A percentile compares a stretch with the other conserved stretches of the same genome.
phyloP scores from a whole-genome alignment of 2,329 filamentous ascomycete genomes.

The Ascochyta clinopodiicola region DNA sequence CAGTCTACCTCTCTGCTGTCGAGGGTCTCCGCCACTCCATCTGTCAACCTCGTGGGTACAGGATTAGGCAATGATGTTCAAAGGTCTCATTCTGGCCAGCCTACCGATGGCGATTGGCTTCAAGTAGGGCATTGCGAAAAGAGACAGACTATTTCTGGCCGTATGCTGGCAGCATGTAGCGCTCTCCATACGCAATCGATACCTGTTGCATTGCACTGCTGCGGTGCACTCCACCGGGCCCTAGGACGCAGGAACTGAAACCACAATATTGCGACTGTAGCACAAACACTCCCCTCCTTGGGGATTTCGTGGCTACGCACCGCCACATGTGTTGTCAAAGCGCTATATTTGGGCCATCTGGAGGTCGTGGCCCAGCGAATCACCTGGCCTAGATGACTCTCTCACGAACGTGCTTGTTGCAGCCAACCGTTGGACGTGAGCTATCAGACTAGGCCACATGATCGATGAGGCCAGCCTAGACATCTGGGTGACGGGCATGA shows the following conservation, averaged over 20 bases:
- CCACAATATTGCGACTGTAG: neutral
- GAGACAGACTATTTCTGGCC: slow-evolving; percentile 3
- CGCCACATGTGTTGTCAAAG: slow-evolving; percentile 10
- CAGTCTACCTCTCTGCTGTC: slow-evolving; percentile 18
- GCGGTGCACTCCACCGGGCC: neutral
- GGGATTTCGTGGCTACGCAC: neutral
- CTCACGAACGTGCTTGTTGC: slow-evolving; percentile 9
- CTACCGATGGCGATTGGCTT: neutral
- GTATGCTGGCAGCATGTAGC: neutral
- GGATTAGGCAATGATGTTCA: neutral
- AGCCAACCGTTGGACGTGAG: slow-evolving; percentile 22
- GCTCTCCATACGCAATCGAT: slow-evolving; percentile 4
- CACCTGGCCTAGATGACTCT: neutral
- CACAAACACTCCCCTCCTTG: neutral
- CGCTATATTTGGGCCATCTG: neutral
- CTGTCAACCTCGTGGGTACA: slow-evolving; percentile 6
- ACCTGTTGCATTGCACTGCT: slow-evolving; percentile 11
- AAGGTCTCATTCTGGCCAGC: neutral
- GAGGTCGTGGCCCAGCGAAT: neutral
- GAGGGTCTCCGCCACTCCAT: slow-evolving; percentile 8
- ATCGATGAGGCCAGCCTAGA: slow-evolving; percentile 28
- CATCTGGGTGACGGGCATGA: slow-evolving; percentile 24
- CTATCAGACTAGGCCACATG: slow-evolving; percentile 35
- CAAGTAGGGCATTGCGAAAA: neutral
- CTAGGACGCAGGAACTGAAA: slow-evolving; percentile 8